Base-by-base conservation (phyloP, 106 monocot genomes). In the Agapanthus africanus region DNA sequence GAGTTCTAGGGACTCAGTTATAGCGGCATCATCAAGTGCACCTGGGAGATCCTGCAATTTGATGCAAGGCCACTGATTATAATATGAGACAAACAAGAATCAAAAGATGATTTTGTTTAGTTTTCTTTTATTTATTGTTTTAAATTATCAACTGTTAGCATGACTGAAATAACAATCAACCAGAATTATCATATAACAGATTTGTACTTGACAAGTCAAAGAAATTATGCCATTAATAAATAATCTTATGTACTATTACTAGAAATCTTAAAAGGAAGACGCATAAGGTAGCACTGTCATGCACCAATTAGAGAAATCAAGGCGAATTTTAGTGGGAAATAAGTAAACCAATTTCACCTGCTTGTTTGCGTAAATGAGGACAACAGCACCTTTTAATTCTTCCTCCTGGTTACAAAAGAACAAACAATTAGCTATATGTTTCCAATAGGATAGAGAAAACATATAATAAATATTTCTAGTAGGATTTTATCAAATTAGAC, bases 341-440 rank as follows among this genome's bases (percentile, higher is more conserved):
- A 19, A 0, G 23, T 19, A 46, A 59, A 73, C 18, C 34, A 42
- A 32, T 2, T 16, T 80, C 42, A 93, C 97, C 97, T 97, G 97
- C 59, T 97, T 97, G 63, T 97, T 97, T 36, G 97, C 97, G 73
- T 92, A 97, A 27, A 97, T 77, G 33, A 97, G 92, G 72, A 97
- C 89, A 37, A 86, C 87, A 44, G 97, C 89, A 76, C 89, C 82
- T 83, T 87, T 85, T 65, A 97, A 79, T 75, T 97, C 97, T 74
- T 97, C 97, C 77, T 97, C 92, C 91, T 97, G 70, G 46, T 71
- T 83, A 63, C 44, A 66, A 60, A 38, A 37, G 11, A 72, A 63
- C 16, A 54, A 59, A 39, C 59, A 50, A 54, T 57, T 59, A 67
- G 46, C 30, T 67, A 31, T 19, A n/a, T 32, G 59, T 59, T 33